Evolutionary conservation across 2,329 filamentous ascomycete species (phyloP).

Genomic region (Gyromitra esculenta): DNA sequence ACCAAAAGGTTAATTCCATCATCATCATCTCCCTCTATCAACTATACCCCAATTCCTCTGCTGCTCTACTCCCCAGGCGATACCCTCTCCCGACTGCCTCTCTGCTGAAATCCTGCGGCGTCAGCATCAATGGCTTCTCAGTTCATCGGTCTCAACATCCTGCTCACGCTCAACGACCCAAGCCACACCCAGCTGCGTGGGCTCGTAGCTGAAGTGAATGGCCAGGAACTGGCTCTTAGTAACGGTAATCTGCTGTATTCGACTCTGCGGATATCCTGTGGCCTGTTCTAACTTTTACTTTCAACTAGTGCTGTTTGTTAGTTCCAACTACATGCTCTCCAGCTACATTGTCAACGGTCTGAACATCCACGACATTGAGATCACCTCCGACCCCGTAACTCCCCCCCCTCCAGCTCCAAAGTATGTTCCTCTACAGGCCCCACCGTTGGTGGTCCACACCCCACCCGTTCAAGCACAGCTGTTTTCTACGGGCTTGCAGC

Average conservation of each 20-base stretch:
- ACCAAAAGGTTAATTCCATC: not conserved
- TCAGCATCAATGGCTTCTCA: constrained; percentile 69
- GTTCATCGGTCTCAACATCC: constrained; percentile 80
- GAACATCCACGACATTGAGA: constrained; percentile 69
- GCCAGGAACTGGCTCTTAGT: constrained; percentile 74
- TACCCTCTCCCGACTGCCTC: not conserved
- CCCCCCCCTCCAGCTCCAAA: constrained; percentile 31
- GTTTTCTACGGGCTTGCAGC: constrained; percentile 9
- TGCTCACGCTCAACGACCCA: constrained; percentile 75
- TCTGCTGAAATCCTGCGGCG: not conserved
- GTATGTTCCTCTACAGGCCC: constrained; percentile 18
- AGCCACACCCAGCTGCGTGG: constrained; percentile 73
- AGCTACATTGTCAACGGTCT: constrained; percentile 68
- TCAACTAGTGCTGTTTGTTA: constrained; percentile 65
- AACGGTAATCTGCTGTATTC: constrained; percentile 68
- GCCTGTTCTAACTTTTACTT: constrained; percentile 20
- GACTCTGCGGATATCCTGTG: not conserved
- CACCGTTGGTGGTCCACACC: constrained; percentile 37
- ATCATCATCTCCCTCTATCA: not conserved
- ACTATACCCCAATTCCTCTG: not conserved
- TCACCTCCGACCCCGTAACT: constrained; percentile 59
- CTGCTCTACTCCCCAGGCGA: not conserved
- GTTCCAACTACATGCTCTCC: constrained; percentile 66
- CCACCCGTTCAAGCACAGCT: constrained; percentile 34
- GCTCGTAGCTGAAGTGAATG: constrained; percentile 74